Conservation (phyloP, 208 protist species). For the Naegleria lovaniensis region DNA sequence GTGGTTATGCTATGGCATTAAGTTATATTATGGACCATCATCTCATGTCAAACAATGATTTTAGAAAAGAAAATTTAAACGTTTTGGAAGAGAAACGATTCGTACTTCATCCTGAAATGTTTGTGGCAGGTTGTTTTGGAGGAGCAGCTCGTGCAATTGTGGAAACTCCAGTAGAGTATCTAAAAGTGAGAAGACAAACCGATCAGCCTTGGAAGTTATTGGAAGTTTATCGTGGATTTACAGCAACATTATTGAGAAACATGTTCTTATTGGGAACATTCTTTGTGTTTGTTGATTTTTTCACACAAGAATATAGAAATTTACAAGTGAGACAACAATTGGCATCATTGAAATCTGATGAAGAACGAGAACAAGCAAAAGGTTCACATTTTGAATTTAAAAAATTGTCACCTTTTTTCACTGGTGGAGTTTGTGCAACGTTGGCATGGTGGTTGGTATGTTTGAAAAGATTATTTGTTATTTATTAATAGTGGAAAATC, state of each 20-base stretch:
- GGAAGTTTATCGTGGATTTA: neutral
- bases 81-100: neutral
- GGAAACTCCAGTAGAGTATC: neutral
- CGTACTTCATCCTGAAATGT: neutral
- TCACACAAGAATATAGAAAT: constrained; percentile 14
- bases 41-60: neutral
- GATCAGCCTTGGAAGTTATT: neutral
- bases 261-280: neutral
- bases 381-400: neutral
- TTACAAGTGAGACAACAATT: neutral
- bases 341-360: neutral
- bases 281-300: constrained; percentile 6
- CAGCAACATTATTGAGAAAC: neutral
- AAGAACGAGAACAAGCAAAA: neutral
- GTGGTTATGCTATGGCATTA: neutral
- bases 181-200: neutral
- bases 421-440: neutral
- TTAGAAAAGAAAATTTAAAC: neutral
- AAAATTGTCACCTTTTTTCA: neutral
- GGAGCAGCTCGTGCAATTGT: neutral
- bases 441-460: neutral
- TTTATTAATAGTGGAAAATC: too few species aligned
- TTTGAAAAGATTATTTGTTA: too few species aligned
- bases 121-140: neutral
- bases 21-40: neutral